Conservation (phyloP, 164 flowering plant species). For the Magnolia kwangsiensis region DNA sequence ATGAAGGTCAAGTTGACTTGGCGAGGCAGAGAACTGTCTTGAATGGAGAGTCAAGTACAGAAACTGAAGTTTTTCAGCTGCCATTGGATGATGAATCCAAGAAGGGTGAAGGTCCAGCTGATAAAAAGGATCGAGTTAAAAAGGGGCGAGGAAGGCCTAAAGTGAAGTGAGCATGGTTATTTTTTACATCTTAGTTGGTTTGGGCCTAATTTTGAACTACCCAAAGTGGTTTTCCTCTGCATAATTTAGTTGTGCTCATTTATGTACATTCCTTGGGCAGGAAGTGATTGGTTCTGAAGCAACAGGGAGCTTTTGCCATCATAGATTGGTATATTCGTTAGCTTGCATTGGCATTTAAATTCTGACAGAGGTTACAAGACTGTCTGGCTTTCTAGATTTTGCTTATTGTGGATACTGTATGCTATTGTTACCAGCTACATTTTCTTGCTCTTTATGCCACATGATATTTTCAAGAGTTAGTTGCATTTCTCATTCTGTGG, state of each 20-base stretch:
- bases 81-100: background rate
- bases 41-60: background rate
- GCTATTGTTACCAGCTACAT: too few species aligned
- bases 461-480: too few species aligned
- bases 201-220: background rate
- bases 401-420: too few species aligned
- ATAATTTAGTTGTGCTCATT: background rate
- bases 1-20: background rate
- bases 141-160: background rate
- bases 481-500: too few species aligned
- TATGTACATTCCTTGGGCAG: background rate
- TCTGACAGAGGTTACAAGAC: too few species aligned
- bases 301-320: background rate
- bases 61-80: background rate
- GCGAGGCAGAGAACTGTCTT: background rate
- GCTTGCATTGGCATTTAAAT: background rate
- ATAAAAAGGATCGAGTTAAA: background rate
- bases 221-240: background rate
- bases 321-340: slow-evolving; percentile 2
- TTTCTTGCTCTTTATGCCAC: too few species aligned
- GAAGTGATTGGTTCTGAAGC: background rate
- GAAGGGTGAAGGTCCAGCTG: background rate
- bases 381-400: too few species aligned
- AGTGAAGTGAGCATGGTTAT: slow-evolving; percentile 1
- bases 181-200: background rate